Conservation (phyloP, 768 basidiomycete species). For the Crassisporium funariophilum region DNA sequence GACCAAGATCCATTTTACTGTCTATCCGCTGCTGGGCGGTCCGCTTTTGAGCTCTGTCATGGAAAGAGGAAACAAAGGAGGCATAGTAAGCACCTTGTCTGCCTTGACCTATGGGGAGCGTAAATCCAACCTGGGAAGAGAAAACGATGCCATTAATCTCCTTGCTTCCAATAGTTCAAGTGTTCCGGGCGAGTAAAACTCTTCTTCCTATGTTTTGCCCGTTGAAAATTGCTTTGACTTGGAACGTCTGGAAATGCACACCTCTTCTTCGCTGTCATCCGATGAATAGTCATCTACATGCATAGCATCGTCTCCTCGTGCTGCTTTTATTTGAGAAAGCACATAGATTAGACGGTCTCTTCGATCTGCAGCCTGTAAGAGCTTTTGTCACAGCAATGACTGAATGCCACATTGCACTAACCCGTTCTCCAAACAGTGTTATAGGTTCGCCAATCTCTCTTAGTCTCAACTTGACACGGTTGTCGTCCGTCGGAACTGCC, state of each 20-base stretch:
- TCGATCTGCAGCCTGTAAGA: constrained; percentile 84
- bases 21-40: constrained; percentile 92
- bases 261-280: constrained; percentile 78
- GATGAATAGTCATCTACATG: constrained; percentile 71
- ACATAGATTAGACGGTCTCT: constrained; percentile 95
- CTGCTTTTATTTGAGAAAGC: constrained; percentile 89
- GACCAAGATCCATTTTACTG: constrained; percentile 81
- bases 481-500: constrained; percentile 97
- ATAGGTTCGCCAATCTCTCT: constrained; percentile 96
- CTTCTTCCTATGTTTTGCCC: constrained; percentile 64
- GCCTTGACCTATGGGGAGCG: constrained; percentile 50
- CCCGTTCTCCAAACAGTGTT: constrained; percentile 96
- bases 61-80: constrained; percentile 39
- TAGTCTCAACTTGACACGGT: constrained; percentile 84
- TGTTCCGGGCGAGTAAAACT: constrained; percentile 94
- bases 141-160: constrained; percentile 87
- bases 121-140: constrained; percentile 89
- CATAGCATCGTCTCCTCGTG: constrained; percentile 80
- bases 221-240: not conserved
- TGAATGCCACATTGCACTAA: constrained; percentile 45
- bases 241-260: constrained; percentile 31
- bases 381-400: constrained; percentile 10
- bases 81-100: constrained; percentile 79
- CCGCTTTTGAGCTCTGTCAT: constrained; percentile 91
- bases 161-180: constrained; percentile 86